Percentiles rank a stretch among this genome's conserved stretches.
Conservation (phyloP, 2,329 filamentous ascomycete species). For the Rosellinia necatrix region DNA sequence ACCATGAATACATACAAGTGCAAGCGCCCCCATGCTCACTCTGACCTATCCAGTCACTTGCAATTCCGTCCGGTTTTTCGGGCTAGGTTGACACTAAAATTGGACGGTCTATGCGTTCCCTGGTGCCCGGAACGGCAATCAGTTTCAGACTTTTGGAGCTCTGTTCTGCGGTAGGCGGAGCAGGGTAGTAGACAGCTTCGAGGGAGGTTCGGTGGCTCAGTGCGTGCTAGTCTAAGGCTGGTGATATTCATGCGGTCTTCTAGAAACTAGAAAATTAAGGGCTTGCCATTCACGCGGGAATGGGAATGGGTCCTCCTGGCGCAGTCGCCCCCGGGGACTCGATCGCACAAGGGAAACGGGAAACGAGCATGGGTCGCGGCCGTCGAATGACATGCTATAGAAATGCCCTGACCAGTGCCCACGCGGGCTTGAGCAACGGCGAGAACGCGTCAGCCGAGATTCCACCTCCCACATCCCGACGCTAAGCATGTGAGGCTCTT, state of each 20-base stretch:
- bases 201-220: no score
- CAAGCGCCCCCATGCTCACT: no score
- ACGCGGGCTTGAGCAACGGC: background rate
- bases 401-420: background rate
- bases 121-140: no score
- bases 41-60: no score
- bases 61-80: background rate
- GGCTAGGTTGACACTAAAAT: background rate
- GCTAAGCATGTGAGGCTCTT: slow-evolving; percentile 12
- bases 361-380: no score
- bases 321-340: background rate
- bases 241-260: no score
- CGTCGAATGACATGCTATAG: background rate
- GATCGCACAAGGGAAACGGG: background rate
- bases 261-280: no score
- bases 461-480: slow-evolving; percentile 22
- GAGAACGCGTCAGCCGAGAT: slow-evolving; percentile 18
- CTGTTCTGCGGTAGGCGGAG: no score
- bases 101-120: no score
- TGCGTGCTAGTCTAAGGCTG: no score
- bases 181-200: no score
- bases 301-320: background rate
- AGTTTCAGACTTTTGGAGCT: background rate
- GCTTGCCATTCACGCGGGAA: background rate
- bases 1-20: no score